Conservation (phyloP, 768 basidiomycete species). For the Rubroboletus pulcherrimus region DNA sequence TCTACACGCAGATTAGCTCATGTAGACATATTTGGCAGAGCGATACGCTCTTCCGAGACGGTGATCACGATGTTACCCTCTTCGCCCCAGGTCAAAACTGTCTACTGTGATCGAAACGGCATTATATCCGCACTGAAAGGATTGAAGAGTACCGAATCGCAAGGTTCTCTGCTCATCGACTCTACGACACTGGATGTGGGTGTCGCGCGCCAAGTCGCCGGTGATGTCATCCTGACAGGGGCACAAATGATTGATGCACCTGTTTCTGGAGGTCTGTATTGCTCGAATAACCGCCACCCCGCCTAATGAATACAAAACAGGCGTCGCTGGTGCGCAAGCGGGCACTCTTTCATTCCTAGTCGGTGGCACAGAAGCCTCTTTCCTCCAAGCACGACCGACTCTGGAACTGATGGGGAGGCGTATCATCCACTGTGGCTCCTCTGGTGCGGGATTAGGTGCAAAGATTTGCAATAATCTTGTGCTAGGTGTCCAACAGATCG, state of each 20-base stretch:
- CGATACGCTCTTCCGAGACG: conserved; percentile 56
- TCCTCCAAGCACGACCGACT: conserved; percentile 52
- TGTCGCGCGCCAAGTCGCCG: conserved; percentile 64
- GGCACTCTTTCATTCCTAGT: conserved; percentile 91
- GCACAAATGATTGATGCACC: conserved; percentile 89
- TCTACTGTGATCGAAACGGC: conserved; percentile 60
- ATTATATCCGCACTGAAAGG: conserved; percentile 61
- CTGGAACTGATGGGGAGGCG: conserved; percentile 76
- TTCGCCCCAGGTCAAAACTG: conserved; percentile 78
- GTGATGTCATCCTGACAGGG: conserved; percentile 47
- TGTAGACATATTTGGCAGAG: conserved; percentile 39
- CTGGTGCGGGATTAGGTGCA: conserved; percentile 78
- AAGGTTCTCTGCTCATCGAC: conserved; percentile 71
- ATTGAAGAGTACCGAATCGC: conserved; percentile 37
- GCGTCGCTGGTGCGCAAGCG: conserved; percentile 82
- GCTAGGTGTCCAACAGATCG: conserved; percentile 77
- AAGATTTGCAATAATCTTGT: conserved; percentile 90
- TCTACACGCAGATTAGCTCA: conserved; percentile 3
- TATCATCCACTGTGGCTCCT: conserved; percentile 79
- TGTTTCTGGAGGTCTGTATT: conserved; percentile 78
- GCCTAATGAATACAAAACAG: conserved; percentile 33
- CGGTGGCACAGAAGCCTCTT: conserved; percentile 65
- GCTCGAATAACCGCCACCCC: neutral
- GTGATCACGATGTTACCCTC: conserved; percentile 92
- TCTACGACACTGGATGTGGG: conserved; percentile 87